Evolutionary conservation across 1,284 basidiomycete genomes (phyloP).

Genomic region (Austroboletus olivaceoglutinosus): DNA sequence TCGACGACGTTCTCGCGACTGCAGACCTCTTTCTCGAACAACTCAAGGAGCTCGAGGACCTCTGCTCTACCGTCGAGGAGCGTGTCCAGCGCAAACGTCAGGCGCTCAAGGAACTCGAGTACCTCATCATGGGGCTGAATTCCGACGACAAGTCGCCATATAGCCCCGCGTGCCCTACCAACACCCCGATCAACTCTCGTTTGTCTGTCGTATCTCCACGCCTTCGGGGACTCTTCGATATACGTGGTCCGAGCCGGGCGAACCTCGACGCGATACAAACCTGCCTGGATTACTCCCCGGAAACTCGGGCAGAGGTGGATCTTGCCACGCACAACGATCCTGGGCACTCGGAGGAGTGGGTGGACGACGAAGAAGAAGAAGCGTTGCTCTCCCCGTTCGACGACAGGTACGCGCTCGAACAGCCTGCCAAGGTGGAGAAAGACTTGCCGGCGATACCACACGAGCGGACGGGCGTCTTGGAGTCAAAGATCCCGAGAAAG

Average conservation of each 20-base stretch:
- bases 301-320: too few relatives aligned
- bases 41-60: slow-evolving; percentile 23
- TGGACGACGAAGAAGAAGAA: slow-evolving; percentile 30
- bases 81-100: slow-evolving; percentile 27
- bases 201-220: slow-evolving; percentile 22
- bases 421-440: slow-evolving; percentile 15
- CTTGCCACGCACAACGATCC: slow-evolving; percentile 7
- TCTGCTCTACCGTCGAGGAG: slow-evolving; percentile 24
- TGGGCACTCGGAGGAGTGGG: slow-evolving; percentile 19
- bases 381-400: slow-evolving; percentile 25
- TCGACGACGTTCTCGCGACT: slow-evolving; percentile 24
- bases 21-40: slow-evolving; percentile 30
- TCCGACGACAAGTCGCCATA: slow-evolving; percentile 14
- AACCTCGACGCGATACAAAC: slow-evolving; percentile 26
- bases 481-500: slow-evolving; percentile 24
- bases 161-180: slow-evolving; percentile 21
- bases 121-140: slow-evolving; percentile 20
- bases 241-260: slow-evolving; percentile 24
- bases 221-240: slow-evolving; percentile 32
- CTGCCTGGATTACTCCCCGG: slow-evolving; percentile 28
- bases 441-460: slow-evolving; percentile 13
- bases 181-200: slow-evolving; percentile 23
- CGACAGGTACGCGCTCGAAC: slow-evolving; percentile 21
- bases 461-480: neutral
- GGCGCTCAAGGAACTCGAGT: slow-evolving; percentile 27